Percentiles rank a stretch among this genome's conserved stretches.
phyloP scores from a whole-genome alignment of 2,329 filamentous ascomycete species.

The Aspergillus carbonarius region DNA sequence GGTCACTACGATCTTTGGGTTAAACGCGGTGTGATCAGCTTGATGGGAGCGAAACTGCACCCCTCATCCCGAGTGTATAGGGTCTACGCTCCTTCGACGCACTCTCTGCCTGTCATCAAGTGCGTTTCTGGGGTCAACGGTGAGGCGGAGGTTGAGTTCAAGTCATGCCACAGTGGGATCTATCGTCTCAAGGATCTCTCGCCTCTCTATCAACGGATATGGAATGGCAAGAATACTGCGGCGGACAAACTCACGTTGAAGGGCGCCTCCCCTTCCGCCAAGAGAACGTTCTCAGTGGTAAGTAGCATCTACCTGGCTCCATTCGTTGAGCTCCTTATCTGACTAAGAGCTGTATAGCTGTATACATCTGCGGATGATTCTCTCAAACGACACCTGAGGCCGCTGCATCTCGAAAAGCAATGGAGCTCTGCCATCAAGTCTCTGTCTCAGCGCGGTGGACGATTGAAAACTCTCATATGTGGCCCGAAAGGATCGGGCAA shows the following conservation, averaged over 20 bases:
- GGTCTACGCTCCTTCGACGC: slow-evolving; percentile 57
- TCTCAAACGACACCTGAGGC: slow-evolving; percentile 41
- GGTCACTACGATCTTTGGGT: slow-evolving; percentile 61
- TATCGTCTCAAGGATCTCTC: slow-evolving; percentile 48
- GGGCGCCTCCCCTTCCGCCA: slow-evolving; percentile 24
- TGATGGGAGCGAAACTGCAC: slow-evolving; percentile 60
- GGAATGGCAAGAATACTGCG: slow-evolving; percentile 42
- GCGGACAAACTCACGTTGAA: slow-evolving; percentile 35
- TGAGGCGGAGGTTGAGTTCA: slow-evolving; percentile 50
- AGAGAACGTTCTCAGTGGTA: slow-evolving; percentile 44
- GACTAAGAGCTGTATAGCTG: slow-evolving; percentile 29
- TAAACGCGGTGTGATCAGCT: slow-evolving; percentile 53
- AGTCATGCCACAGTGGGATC: slow-evolving; percentile 47
- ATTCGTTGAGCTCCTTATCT: slow-evolving; percentile 9
- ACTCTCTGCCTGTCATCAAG: slow-evolving; percentile 56
- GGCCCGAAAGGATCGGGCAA: slow-evolving; percentile 60
- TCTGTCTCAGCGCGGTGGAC: slow-evolving; percentile 41
- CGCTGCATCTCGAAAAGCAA: slow-evolving; percentile 45
- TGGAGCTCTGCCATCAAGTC: slow-evolving; percentile 47
- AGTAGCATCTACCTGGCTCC: slow-evolving; percentile 9
- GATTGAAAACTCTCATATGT: slow-evolving; percentile 49
- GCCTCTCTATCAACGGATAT: slow-evolving; percentile 55
- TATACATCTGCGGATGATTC: slow-evolving; percentile 44
- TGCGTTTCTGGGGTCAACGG: slow-evolving; percentile 42
- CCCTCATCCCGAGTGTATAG: slow-evolving; percentile 45